phyloP scores from a whole-genome alignment of 2,329 filamentous ascomycete species.

The Fusarium begoniae region DNA sequence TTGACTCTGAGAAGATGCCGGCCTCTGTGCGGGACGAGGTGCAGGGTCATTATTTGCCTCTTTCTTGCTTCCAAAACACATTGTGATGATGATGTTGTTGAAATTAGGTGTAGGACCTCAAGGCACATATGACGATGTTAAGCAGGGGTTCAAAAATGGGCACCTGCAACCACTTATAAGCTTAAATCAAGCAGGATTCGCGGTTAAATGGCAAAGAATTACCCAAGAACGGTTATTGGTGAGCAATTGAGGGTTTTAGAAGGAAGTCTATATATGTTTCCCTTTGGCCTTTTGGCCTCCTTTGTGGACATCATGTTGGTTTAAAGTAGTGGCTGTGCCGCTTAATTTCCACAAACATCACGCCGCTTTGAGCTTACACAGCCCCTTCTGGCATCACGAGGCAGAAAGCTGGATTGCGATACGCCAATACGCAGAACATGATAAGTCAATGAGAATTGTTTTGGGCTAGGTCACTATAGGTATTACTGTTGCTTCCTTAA shows the following conservation, averaged over 20 bases:
- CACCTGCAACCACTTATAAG: conserved; percentile 28
- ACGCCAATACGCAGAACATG: background rate
- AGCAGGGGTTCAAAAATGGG: conserved; percentile 22
- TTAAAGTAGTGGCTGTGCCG: conserved; percentile 28
- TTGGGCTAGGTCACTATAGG: background rate
- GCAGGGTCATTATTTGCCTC: conserved; percentile 51
- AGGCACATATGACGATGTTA: conserved; percentile 16
- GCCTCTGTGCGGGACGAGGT: conserved; percentile 51
- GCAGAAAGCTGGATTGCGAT: background rate
- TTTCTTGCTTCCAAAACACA: conserved; percentile 62
- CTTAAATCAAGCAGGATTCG: conserved; percentile 7
- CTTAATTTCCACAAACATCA: conserved; percentile 12
- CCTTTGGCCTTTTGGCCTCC: background rate
- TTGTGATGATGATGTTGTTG: conserved; percentile 34
- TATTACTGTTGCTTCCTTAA: background rate
- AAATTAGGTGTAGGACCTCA: background rate
- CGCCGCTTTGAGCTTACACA: conserved; percentile 29
- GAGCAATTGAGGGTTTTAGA: background rate
- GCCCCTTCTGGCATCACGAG: conserved; percentile 9
- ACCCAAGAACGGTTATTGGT: background rate
- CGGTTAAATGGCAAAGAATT: background rate
- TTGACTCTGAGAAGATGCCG: conserved; percentile 40
- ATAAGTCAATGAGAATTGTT: background rate
- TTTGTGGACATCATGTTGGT: conserved; percentile 11
- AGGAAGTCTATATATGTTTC: background rate